Evolutionary conservation across 2,329 filamentous ascomycete species (phyloP).

Genomic region (Fusarium nelsonii): DNA sequence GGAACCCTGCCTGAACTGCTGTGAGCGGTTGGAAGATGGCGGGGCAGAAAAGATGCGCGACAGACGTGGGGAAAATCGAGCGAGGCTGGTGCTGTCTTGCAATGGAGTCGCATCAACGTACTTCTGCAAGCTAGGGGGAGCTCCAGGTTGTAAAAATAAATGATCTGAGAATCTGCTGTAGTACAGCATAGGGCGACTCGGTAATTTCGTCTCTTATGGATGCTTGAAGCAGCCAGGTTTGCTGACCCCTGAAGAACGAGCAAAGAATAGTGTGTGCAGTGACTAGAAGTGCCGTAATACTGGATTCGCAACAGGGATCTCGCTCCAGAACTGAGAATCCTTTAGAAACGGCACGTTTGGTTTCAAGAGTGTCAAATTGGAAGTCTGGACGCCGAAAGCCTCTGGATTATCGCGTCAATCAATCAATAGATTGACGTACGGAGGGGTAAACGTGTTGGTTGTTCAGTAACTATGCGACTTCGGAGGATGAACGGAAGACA

Average conservation of each 20-base stretch:
- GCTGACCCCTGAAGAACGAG: background rate
- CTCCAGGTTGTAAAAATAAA: background rate
- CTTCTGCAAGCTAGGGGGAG: background rate
- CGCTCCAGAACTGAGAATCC: conserved; percentile 9
- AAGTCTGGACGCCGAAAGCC: background rate
- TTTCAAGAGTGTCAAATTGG: conserved; percentile 17
- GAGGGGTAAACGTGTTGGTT: background rate
- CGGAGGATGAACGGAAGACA: background rate
- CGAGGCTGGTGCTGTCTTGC: conserved; percentile 17
- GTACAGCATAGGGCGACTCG: background rate
- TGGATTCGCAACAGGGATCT: conserved; percentile 37
- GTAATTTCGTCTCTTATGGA: background rate
- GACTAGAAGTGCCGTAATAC: conserved; percentile 3
- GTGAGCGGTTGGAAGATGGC: conserved; percentile 17
- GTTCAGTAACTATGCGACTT: background rate
- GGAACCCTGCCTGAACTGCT: conserved; percentile 31
- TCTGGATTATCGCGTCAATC: conserved; percentile 3
- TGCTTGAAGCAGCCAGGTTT: background rate
- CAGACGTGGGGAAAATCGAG: conserved; percentile 18
- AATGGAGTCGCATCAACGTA: background rate
- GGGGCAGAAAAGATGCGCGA: conserved; percentile 14
- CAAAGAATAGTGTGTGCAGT: conserved; percentile 7
- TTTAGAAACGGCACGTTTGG: conserved; percentile 22
- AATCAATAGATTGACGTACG: conserved; percentile 4
- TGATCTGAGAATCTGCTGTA: background rate